Evolutionary conservation across 208 protist species (phyloP), one percentile per base, ranked within the genome.

Genomic region (Leishmania guyanensis): DNA sequence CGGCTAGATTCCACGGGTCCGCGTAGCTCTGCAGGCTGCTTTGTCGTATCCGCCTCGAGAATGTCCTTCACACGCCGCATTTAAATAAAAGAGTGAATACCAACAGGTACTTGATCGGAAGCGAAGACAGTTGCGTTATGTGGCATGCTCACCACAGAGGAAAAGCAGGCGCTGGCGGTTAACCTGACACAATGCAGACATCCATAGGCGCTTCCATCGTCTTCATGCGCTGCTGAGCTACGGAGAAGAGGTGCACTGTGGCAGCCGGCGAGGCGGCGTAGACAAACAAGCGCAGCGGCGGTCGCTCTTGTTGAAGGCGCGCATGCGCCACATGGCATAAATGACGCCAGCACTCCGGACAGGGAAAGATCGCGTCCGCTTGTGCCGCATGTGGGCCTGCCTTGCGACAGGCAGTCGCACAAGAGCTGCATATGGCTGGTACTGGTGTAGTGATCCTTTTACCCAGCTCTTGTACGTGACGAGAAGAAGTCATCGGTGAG

Each of bases 291-390:
- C 88, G 78, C 26, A 97, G 64, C 8, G 88, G 88, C 33, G 88
- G 65, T 1, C 77, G 77, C 10, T 78, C 65, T 26, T 84, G 77
- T 8, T 87, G 77, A n/a, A 60, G 73, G 2, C 91, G 84, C 79
- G 88, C 83, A 50, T 64, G 80, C 12, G 90, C 92, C 26, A 97
- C 90, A 16, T 78, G 75, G 2, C 83, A 77, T 3, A 97, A 64
- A 65, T 95, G 87, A 16, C 77, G 66, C 94, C 94, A 97, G 78
- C 94, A 97, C 81, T 95, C 90, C 22, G 89, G 84, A 54, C 94
- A 97, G 6, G 94, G 94, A 76, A 93, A 94, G 14, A 88, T 84
- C 0, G 86, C 78, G 6, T 82, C 81, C 50, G 78, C 72, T 20
- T 76, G 77, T 22, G 68, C 29, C 5, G 58, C 46, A 0, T 2